Evolutionary conservation across 495 filamentous ascomycete species (phyloP).

Genomic region (Aspergillus affinis): DNA sequence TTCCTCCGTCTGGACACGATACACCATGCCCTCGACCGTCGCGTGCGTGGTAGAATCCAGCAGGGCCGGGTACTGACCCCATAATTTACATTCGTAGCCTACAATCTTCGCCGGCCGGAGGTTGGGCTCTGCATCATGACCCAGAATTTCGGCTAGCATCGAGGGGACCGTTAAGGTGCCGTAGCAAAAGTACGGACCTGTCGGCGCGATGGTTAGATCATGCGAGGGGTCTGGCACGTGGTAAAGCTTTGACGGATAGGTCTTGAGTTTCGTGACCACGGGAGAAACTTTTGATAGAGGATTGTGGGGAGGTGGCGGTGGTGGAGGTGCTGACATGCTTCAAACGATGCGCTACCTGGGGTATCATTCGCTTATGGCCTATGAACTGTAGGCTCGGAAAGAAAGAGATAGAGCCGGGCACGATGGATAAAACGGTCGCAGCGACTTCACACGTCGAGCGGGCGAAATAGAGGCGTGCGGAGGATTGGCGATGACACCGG

Average conservation of each 20-base stretch:
- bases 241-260: not conserved
- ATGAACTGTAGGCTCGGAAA: no score
- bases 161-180: conserved; percentile 27
- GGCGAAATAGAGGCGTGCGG: no score
- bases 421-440: not conserved
- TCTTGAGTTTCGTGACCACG: not conserved
- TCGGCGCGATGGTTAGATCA: conserved; percentile 13
- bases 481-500: not conserved
- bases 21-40: conserved; percentile 25
- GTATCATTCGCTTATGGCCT: no score
- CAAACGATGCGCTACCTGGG: no score
- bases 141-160: conserved; percentile 20
- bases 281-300: not conserved
- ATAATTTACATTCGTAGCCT: conserved; percentile 23
- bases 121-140: conserved; percentile 10
- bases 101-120: conserved; percentile 18
- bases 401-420: not conserved
- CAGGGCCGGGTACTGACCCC: conserved; percentile 31
- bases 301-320: no score
- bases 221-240: not conserved
- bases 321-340: no score
- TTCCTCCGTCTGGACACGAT: conserved; percentile 20
- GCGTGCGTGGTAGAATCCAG: conserved; percentile 16
- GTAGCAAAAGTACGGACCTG: conserved; percentile 36
- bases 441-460: no score